Conservation (phyloP, 225 moss, liverwort and hornwort species). For the Polytrichum commune region DNA sequence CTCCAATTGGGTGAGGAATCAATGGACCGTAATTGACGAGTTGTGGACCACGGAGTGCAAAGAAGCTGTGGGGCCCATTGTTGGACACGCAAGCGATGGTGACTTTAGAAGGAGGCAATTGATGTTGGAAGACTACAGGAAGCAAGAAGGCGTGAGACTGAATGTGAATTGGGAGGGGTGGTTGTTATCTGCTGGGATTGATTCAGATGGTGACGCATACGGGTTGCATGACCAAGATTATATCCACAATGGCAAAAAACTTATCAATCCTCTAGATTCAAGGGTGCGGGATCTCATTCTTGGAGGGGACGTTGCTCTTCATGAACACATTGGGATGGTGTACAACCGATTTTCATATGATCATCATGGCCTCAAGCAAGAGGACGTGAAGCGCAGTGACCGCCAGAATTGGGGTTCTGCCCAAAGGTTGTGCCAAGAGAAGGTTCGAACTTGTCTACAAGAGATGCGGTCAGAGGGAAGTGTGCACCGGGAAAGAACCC, state of each 20-base stretch:
- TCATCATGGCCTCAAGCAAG: too few relatives aligned
- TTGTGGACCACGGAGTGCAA: not conserved
- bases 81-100: not conserved
- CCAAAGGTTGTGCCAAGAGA: too few relatives aligned
- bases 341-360: too few relatives aligned
- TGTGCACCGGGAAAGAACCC: not conserved
- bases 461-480: too few relatives aligned
- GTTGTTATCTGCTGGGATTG: too few relatives aligned
- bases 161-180: not conserved
- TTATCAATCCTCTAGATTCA: not conserved
- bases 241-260: not conserved
- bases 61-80: conserved; percentile 1
- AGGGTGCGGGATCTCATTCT: not conserved
- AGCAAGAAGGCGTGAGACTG: too few relatives aligned
- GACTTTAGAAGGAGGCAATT: not conserved
- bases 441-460: too few relatives aligned
- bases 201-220: too few relatives aligned
- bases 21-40: not conserved
- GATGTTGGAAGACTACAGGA: not conserved
- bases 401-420: too few relatives aligned
- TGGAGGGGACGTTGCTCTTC: too few relatives aligned
- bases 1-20: not conserved
- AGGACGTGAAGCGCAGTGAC: too few relatives aligned
- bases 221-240: conserved; percentile 7
- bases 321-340: too few relatives aligned